Evolutionary conservation across 768 basidiomycete genomes (phyloP), one percentile per base, ranked within the genome.

Genomic region (Russula dissimulans): DNA sequence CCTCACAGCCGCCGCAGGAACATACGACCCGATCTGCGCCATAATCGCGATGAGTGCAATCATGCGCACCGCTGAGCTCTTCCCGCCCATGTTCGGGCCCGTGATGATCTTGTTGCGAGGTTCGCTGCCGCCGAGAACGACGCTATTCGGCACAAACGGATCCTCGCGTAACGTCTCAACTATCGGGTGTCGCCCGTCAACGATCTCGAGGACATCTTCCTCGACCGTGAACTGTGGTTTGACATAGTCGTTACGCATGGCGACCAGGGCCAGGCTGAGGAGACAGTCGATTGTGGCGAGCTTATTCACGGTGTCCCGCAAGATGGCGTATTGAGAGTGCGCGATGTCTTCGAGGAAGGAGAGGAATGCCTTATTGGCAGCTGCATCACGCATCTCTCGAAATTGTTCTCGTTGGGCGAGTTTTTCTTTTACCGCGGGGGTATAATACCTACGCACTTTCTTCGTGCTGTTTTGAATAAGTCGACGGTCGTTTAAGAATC

Each of bases 11-110:
- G 74, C 72, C 1, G 93, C 93, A 17, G 95, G 95, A 3, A 97
- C 91, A 68, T 91, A 95, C 15, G 85, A 88, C 11, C 95, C 95
- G n/a, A 97, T 84, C 69, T 97, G 94, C 1, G 91, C 88, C 88
- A 81, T 79, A 17, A 90, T 79, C 5, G 79, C 81, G 60, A 89
- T 84, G 52, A 92, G 76, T 14, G 87, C 88, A 31, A 86, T 77
- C 84, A 87, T 89, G 38, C 89, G 76, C 22, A 92, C 89, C 45
- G 79, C 83, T 36, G 87, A 91, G 64, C 89, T 92, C 73, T 97
- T 97, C 43, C 88, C 89, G 57, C 89, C 88, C 88, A 91, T 89
- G 66, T 90, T 91, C 1, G 88, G 89, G 10, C 91, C 91, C 0
- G 89, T 92, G 62, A 92, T 87, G 49, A 91, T 80, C 70, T 86